These are phyloP conservation scores for Ustilago sp. DNA, from an alignment of 1,284 basidiomycete species.

Conservation along the genomic window DNA sequence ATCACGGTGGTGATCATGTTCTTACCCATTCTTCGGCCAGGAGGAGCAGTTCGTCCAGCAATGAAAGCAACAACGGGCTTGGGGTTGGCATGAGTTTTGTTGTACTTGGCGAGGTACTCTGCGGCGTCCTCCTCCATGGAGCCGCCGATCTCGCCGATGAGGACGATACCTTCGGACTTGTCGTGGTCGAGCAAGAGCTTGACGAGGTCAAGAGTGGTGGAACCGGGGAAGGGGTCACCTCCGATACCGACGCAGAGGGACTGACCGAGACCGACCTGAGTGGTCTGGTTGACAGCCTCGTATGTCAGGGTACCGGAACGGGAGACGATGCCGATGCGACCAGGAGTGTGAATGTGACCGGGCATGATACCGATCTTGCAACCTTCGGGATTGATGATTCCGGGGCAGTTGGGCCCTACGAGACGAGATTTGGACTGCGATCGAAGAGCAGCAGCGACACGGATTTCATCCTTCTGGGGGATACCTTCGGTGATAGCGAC, in stretches of 20 bases:
- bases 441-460: conserved; percentile 91
- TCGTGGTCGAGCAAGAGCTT: conserved; percentile 96
- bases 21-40: conserved; percentile 92
- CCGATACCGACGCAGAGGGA: conserved; percentile 97
- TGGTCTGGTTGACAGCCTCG: conserved; percentile 79
- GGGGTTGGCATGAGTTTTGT: conserved; percentile 85
- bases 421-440: conserved; percentile 94
- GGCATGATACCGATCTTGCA: conserved; percentile 99
- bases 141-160: conserved; percentile 99
- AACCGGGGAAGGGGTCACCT: conserved; percentile 96
- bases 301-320: conserved; percentile 68
- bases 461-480: conserved; percentile 68
- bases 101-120: conserved; percentile 91
- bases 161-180: conserved; percentile 80
- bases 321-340: conserved; percentile 88
- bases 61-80: conserved; percentile 99
- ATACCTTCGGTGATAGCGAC: conserved; percentile 70
- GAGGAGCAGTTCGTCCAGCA: conserved; percentile 92
- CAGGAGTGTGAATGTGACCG: conserved; percentile 94
- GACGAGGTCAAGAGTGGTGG: conserved; percentile 95
- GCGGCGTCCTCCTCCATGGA: conserved; percentile 99
- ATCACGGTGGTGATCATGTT: background rate
- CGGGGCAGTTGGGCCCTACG: conserved; percentile 89
- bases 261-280: conserved; percentile 94
- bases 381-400: conserved; percentile 92